These are phyloP conservation scores for Nicotiana obtusifolia DNA, from an alignment of 257 asterid genomes.

Conservation along the genomic window DNA sequence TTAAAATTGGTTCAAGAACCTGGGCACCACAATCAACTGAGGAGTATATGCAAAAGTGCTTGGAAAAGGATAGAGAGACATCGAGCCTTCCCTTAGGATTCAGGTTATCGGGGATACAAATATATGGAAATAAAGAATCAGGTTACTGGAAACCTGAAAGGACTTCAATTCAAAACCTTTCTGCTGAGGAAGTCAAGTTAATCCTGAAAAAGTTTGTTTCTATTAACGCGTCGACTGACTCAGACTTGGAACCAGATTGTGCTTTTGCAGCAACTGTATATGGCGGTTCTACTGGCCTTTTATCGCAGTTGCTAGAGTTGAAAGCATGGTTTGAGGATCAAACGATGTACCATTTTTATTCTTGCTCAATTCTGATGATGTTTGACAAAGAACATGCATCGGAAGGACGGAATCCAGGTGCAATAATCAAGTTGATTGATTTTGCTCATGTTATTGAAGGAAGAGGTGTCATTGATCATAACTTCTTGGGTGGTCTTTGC, in stretches of 20 bases:
- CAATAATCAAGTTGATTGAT: constrained; percentile 70
- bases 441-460: constrained; percentile 83
- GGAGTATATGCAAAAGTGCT: constrained; percentile 55
- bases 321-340: constrained; percentile 96
- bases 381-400: constrained; percentile 56
- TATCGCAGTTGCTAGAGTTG: constrained; percentile 70
- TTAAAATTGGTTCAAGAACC: constrained; percentile 86
- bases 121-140: constrained; percentile 30
- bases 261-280: constrained; percentile 68
- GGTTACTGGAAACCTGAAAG: constrained; percentile 68
- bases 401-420: constrained; percentile 43
- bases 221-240: constrained; percentile 24
- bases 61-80: constrained; percentile 60
- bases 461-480: constrained; percentile 68
- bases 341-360: constrained; percentile 62
- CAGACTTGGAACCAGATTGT: constrained; percentile 52
- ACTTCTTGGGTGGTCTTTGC: constrained; percentile 86
- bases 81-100: constrained; percentile 66
- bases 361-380: constrained; percentile 65
- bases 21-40: constrained; percentile 68
- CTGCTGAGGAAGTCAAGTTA: constrained; percentile 44
- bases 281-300: constrained; percentile 73
- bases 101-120: constrained; percentile 71
- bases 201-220: constrained; percentile 66
- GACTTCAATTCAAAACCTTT: constrained; percentile 38